Base-by-base conservation (phyloP, 1,139 yeast species). In the Candida tetrigidarum region DNA sequence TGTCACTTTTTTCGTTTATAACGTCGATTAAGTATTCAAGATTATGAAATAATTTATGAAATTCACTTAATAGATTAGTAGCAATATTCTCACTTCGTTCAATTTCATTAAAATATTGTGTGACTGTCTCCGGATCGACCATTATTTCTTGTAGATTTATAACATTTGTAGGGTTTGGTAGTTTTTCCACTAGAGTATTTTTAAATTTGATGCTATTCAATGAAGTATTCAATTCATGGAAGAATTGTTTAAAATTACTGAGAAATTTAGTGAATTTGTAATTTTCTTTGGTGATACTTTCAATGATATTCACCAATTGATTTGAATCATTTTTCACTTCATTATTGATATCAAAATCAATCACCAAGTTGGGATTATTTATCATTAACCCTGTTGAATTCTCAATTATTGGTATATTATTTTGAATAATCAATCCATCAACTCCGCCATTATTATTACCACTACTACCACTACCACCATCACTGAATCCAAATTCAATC, bases 221-320 rank as follows among this genome's bases (percentile, higher is more conserved):
- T 45, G 58, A 57, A 32, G 49, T 41, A 48, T 67, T 69, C 46
- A 67, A 52, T 12, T 51, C 53, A 5, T 43, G 39, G 39, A 63
- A 63, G 50, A 75, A 76, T 1, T 55, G 51, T 37, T 63, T 67
- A 10, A 74, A 49, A 16, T 57, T 56, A 15, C 63, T 60, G 8
- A 72, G 52, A 39, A 76, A 67, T 32, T 59, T 60, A 1, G 74
- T 59, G 40, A 67, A 70, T 48, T 67, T 64, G 39, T 62, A 64
- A 51, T 75, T 76, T 50, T 76, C 79, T 8, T 58, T 49, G 18
- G 74, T 64, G 36, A 76, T 59, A 41, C 66, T 67, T 40, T 72
- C 74, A 10, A 76, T 67, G 6, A 75, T 58, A 3, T 63, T 66
- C 0, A 74, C 66, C 41, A 76, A 54, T 40, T 74, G 72, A 0